Conservation (phyloP, 176 grass and related monocot genomes). For the Luzula sylvatica region DNA sequence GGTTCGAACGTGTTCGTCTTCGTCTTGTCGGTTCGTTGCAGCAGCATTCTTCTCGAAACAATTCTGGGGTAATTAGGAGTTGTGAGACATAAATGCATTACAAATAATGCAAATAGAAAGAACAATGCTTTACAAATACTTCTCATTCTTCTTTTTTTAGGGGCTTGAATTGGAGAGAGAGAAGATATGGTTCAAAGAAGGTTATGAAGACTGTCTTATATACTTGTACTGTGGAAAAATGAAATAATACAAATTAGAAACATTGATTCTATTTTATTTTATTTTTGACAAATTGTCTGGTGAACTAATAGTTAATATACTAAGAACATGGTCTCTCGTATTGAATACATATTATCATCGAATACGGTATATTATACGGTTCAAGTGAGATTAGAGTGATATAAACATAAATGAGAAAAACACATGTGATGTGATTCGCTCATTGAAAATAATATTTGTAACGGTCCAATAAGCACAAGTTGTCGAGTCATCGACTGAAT, state of each 20-base stretch:
- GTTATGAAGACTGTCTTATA: not conserved
- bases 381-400: constrained; percentile 8
- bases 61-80: constrained; percentile 1
- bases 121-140: not conserved
- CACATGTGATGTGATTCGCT: not conserved
- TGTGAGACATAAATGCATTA: constrained; percentile 5
- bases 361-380: constrained; percentile 13
- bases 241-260: too few species aligned
- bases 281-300: too few species aligned
- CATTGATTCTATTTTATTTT: too few species aligned
- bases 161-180: not conserved
- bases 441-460: constrained; percentile 1
- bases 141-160: constrained; percentile 3
- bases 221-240: not conserved
- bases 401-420: constrained; percentile 4
- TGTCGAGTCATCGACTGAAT: not conserved
- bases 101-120: constrained; percentile 1
- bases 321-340: not conserved
- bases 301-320: not conserved
- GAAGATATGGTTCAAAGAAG: too few species aligned
- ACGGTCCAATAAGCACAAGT: not conserved
- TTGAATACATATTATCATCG: constrained; percentile 1
- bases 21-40: not conserved
- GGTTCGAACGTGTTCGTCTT: constrained; percentile 2
- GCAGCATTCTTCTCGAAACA: constrained; percentile 10